Conservation (phyloP, 2,329 filamentous ascomycete genomes). For the Escovopsis weberi region DNA sequence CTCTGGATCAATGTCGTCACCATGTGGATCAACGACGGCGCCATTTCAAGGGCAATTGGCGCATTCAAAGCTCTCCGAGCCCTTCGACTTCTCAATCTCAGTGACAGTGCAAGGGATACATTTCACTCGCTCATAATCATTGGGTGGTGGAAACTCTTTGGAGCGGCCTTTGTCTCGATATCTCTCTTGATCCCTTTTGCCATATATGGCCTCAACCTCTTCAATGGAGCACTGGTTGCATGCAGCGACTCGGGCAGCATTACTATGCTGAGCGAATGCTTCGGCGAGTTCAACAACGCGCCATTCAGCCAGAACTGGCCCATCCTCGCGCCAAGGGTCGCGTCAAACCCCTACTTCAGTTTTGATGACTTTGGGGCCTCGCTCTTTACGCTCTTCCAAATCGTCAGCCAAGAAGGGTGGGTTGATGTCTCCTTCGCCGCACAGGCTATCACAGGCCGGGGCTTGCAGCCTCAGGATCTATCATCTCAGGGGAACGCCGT, state of each 20-base stretch:
- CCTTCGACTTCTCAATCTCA: conserved; percentile 82
- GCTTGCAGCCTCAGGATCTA: conserved; percentile 55
- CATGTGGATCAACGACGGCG: conserved; percentile 65
- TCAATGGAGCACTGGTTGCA: conserved; percentile 61
- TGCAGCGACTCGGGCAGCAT: conserved; percentile 58
- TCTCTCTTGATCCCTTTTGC: conserved; percentile 93
- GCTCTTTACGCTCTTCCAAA: conserved; percentile 93
- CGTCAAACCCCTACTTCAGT: conserved; percentile 69
- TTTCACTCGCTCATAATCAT: conserved; percentile 94
- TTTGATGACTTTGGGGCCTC: conserved; percentile 94
- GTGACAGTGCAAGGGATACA: conserved; percentile 86
- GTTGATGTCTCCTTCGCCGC: conserved; percentile 78
- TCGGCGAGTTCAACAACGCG: conserved; percentile 63
- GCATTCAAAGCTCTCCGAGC: conserved; percentile 95
- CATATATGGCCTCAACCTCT: conserved; percentile 88
- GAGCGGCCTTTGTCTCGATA: conserved; percentile 82
- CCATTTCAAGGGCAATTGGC: conserved; percentile 78
- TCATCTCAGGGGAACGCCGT: conserved; percentile 71
- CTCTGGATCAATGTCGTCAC: conserved; percentile 91
- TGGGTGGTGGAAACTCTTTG: conserved; percentile 86
- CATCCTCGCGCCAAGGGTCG: conserved; percentile 68
- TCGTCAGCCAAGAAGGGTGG: conserved; percentile 98
- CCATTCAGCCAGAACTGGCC: conserved; percentile 66
- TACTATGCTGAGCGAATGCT: conserved; percentile 55
- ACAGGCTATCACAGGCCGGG: conserved; percentile 65